Evolutionary conservation across 768 basidiomycete genomes (phyloP).

Genomic region (Hericium erinaceus): DNA sequence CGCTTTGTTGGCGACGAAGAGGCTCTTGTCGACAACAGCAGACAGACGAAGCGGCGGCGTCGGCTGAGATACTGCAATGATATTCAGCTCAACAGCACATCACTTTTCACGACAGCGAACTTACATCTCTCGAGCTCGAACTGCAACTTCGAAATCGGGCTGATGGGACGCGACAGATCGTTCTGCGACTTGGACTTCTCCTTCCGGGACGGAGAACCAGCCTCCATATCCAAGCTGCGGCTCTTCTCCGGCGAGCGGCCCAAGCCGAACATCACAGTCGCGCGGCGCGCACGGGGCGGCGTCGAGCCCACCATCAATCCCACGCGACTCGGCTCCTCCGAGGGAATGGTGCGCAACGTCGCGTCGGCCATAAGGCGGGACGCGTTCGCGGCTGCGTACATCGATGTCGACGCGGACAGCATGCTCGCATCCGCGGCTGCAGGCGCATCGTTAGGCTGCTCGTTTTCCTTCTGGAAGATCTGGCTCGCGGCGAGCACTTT

Average conservation of each 20-base stretch:
- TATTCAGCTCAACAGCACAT: not conserved
- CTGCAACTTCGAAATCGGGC: conserved; percentile 54
- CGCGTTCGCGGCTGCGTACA: not conserved
- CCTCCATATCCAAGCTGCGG: conserved; percentile 19
- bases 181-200: conserved; percentile 62
- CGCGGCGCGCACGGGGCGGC: conserved; percentile 34
- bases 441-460: conserved; percentile 16
- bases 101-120: conserved; percentile 14
- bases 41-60: conserved; percentile 48
- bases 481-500: conserved; percentile 57
- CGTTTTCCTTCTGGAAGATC: conserved; percentile 50
- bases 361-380: conserved; percentile 4
- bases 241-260: conserved; percentile 46
- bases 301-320: conserved; percentile 18
- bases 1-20: conserved; percentile 53
- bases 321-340: conserved; percentile 15
- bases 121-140: conserved; percentile 56
- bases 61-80: conserved; percentile 15
- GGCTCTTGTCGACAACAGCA: conserved; percentile 54
- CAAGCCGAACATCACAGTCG: conserved; percentile 43
- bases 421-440: conserved; percentile 21
- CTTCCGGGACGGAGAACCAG: conserved; percentile 46
- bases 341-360: conserved; percentile 16
- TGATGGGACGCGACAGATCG: conserved; percentile 57
- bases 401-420: conserved; percentile 5